A percentile compares a stretch with the other conserved stretches of the same genome.
phyloP scores from a whole-genome alignment of 495 filamentous ascomycete genomes.

The Massariosphaeria phaeospora region DNA sequence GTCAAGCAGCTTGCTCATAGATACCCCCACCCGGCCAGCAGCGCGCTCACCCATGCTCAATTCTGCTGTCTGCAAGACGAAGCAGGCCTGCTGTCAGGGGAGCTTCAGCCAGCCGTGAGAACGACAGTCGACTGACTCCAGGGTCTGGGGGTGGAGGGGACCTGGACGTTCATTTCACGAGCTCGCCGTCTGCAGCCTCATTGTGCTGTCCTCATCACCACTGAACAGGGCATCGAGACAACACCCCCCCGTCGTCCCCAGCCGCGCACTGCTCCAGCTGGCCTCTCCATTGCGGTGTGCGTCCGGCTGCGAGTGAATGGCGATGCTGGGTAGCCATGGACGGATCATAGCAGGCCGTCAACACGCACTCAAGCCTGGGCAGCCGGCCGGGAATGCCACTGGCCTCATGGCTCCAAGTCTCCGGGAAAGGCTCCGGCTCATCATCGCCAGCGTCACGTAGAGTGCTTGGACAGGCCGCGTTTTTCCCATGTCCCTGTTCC shows the following conservation, averaged over 20 bases:
- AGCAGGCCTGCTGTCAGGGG: not conserved
- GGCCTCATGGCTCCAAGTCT: too few species aligned
- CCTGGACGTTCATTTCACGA: constrained; percentile 14
- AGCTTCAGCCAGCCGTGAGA: constrained; percentile 24
- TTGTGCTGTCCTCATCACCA: too few species aligned
- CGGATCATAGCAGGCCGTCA: too few species aligned
- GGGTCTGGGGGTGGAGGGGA: constrained; percentile 1
- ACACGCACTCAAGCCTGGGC: too few species aligned
- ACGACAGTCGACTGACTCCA: constrained; percentile 4
- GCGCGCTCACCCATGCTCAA: not conserved
- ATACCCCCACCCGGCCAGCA: constrained; percentile 16
- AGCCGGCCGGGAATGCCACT: too few species aligned
- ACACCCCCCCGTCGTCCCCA: too few species aligned
- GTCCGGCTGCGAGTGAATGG: too few species aligned
- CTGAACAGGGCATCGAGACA: too few species aligned
- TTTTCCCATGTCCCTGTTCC: not conserved
- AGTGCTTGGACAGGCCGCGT: not conserved
- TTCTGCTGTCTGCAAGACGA: not conserved
- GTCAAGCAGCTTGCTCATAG: constrained; percentile 2
- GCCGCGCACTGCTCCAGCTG: too few species aligned
- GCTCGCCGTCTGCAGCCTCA: too few species aligned
- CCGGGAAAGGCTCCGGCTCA: constrained; percentile 15
- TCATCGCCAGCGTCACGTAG: constrained; percentile 14
- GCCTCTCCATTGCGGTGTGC: too few species aligned
- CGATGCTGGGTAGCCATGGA: too few species aligned